These are phyloP conservation scores for Hypoxylon cercidicola DNA, from an alignment of 495 filamentous ascomycete species.

Conservation along the genomic window DNA sequence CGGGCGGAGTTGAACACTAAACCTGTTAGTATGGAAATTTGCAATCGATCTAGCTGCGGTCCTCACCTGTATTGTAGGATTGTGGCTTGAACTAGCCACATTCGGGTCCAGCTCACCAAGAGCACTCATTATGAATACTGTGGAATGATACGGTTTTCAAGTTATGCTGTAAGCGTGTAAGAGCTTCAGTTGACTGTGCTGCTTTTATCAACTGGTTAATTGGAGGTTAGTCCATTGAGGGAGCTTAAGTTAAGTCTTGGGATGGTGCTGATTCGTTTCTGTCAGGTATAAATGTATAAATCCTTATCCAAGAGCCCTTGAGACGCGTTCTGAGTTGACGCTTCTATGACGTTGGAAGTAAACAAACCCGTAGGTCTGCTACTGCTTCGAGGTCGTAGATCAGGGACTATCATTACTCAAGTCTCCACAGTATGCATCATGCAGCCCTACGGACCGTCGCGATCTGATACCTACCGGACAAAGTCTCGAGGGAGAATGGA, in stretches of 20 bases:
- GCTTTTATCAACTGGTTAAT: too few relatives aligned
- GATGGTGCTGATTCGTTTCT: too few relatives aligned
- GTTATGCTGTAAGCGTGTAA: too few relatives aligned
- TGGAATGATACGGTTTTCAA: too few relatives aligned
- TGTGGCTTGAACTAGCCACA: background rate
- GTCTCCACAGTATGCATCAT: background rate
- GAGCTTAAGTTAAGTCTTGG: too few relatives aligned
- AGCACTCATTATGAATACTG: conserved; percentile 1
- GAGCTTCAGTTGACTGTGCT: too few relatives aligned
- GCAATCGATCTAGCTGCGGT: background rate
- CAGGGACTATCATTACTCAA: background rate
- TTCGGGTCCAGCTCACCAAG: conserved; percentile 3
- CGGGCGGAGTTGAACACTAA: background rate
- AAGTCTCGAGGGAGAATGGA: too few relatives aligned
- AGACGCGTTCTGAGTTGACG: background rate
- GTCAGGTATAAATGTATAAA: too few relatives aligned
- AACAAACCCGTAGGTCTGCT: background rate
- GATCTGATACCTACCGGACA: too few relatives aligned
- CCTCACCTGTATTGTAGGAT: background rate
- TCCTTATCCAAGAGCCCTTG: background rate
- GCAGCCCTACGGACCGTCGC: background rate
- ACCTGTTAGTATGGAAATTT: background rate
- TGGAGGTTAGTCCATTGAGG: too few relatives aligned
- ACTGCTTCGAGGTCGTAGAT: background rate
- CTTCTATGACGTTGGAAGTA: conserved; percentile 1